These are phyloP conservation scores for Colletotrichum graminicola DNA, from an alignment of 2,329 filamentous ascomycete species.

Conservation along the genomic window DNA sequence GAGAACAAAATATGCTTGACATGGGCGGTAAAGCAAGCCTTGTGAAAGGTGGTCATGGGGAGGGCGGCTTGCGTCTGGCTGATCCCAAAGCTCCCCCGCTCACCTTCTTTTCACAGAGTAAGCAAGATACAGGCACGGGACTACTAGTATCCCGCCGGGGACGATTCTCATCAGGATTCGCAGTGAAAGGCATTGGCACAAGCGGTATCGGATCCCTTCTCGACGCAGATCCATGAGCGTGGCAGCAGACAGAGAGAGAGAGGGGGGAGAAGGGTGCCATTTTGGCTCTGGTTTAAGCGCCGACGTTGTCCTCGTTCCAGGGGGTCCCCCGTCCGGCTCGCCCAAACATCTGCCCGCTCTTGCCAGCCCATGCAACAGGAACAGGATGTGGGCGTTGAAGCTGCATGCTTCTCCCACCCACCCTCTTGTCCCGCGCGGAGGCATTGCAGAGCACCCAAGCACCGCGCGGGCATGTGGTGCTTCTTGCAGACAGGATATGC, in stretches of 20 bases:
- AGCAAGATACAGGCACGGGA: conserved; percentile 13
- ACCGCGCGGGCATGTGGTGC: conserved; percentile 28
- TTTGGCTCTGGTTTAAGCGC: conserved; percentile 41
- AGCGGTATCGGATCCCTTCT: conserved; percentile 25
- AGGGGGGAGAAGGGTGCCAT: conserved; percentile 25
- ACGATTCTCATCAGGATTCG: conserved; percentile 32
- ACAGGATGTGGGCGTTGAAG: conserved; percentile 24
- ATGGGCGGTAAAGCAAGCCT: conserved; percentile 54
- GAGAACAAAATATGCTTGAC: conserved; percentile 40
- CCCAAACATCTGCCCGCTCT: conserved; percentile 24
- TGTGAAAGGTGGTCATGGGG: conserved; percentile 52
- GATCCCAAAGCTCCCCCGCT: conserved; percentile 4
- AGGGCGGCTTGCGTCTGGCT: conserved; percentile 37
- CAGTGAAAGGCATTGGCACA: conserved; percentile 38
- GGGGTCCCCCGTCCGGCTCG: conserved; percentile 32
- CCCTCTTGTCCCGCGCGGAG: conserved; percentile 20
- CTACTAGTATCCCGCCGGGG: conserved; percentile 17
- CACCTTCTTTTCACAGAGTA: neutral
- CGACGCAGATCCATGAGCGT: conserved; percentile 3
- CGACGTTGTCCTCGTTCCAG: conserved; percentile 36
- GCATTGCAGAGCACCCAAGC: conserved; percentile 24
- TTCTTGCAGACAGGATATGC: conserved; percentile 40
- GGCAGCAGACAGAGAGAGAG: conserved; percentile 12
- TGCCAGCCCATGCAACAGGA: conserved; percentile 36
- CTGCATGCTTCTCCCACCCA: conserved; percentile 26